Evolutionary conservation across 306 rosid species (phyloP).

Genomic region (Cercis canadensis): DNA sequence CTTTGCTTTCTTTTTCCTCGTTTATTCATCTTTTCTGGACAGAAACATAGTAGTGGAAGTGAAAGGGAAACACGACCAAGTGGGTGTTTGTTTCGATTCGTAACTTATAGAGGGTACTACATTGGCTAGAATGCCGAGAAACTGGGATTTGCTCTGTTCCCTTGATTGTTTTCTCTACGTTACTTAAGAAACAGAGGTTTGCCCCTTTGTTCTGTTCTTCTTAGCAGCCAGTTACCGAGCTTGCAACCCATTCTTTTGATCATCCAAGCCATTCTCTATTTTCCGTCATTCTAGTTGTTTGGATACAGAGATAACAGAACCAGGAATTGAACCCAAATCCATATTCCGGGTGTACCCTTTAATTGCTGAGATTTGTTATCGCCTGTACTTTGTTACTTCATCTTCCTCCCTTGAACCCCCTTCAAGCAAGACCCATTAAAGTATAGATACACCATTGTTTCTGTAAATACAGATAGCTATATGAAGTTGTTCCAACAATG

Average conservation of each 20-base stretch:
- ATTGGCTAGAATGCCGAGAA: slow-evolving; percentile 48
- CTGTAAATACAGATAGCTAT: slow-evolving; percentile 44
- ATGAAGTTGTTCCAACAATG: slow-evolving; percentile 93
- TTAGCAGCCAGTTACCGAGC: not conserved
- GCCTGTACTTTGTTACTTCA: slow-evolving; percentile 19
- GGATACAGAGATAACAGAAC: slow-evolving; percentile 21
- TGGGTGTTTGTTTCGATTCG: slow-evolving; percentile 39
- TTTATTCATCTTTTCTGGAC: slow-evolving; percentile 10
- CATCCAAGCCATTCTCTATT: slow-evolving; percentile 16
- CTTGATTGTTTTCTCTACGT: slow-evolving; percentile 40
- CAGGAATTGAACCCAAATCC: slow-evolving; percentile 25
- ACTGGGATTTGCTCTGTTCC: slow-evolving; percentile 45
- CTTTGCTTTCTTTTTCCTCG: slow-evolving; percentile 31
- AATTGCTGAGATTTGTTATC: slow-evolving; percentile 1
- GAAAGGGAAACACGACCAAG: slow-evolving; percentile 17
- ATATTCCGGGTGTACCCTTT: slow-evolving; percentile 16
- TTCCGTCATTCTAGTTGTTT: slow-evolving; percentile 11
- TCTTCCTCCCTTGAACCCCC: slow-evolving; percentile 11
- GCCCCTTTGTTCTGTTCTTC: slow-evolving; percentile 38
- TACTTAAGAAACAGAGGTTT: slow-evolving; percentile 44
- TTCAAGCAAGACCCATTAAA: slow-evolving; percentile 23
- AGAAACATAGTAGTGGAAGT: slow-evolving; percentile 28
- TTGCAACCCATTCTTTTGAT: slow-evolving; percentile 32
- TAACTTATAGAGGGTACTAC: slow-evolving; percentile 37
- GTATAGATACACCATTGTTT: slow-evolving; percentile 22